Percentiles rank a stretch among this genome's conserved stretches.
Conservation (phyloP, 805 yeast genomes). For the Metschnikowia colocasiae region DNA sequence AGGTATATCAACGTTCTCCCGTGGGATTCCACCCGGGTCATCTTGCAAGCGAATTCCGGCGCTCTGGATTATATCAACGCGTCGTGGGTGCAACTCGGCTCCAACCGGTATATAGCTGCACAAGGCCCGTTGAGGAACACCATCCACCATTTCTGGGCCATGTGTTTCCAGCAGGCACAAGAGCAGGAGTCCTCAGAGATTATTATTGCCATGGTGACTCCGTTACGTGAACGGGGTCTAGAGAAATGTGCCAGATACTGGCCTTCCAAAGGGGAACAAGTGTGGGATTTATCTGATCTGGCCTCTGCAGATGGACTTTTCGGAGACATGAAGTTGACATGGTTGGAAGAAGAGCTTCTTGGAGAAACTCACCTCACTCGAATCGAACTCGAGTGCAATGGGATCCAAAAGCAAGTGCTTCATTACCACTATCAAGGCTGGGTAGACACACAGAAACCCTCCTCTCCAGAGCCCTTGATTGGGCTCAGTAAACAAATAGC, state of each 20-base stretch:
- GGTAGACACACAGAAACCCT: slow-evolving; percentile 18
- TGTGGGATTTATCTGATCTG: slow-evolving; percentile 20
- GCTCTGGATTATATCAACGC: slow-evolving; percentile 39
- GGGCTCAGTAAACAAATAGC: slow-evolving; percentile 12
- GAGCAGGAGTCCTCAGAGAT: slow-evolving; percentile 23
- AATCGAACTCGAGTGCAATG: slow-evolving; percentile 21
- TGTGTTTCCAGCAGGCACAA: slow-evolving; percentile 37
- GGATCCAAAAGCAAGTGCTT: slow-evolving; percentile 18
- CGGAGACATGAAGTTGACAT: slow-evolving; percentile 16
- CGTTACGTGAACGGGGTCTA: slow-evolving; percentile 14
- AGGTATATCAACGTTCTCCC: slow-evolving; percentile 64
- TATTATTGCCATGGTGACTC: slow-evolving; percentile 40
- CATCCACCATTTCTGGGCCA: slow-evolving; percentile 76
- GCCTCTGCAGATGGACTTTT: slow-evolving; percentile 23
- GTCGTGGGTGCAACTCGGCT: slow-evolving; percentile 25
- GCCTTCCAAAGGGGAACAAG: slow-evolving; percentile 22
- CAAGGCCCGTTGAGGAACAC: slow-evolving; percentile 85
- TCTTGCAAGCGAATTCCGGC: slow-evolving; percentile 21
- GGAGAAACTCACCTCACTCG: slow-evolving; percentile 27
- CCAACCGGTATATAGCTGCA: slow-evolving; percentile 63
- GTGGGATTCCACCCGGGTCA: slow-evolving; percentile 57
- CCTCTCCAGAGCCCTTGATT: slow-evolving; percentile 13
- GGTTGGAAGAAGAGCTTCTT: slow-evolving; percentile 16
- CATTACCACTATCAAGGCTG: slow-evolving; percentile 18
- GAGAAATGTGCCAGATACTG: slow-evolving; percentile 19